Conservation (phyloP, 495 filamentous ascomycete species). For the Penicillium flavigenum region DNA sequence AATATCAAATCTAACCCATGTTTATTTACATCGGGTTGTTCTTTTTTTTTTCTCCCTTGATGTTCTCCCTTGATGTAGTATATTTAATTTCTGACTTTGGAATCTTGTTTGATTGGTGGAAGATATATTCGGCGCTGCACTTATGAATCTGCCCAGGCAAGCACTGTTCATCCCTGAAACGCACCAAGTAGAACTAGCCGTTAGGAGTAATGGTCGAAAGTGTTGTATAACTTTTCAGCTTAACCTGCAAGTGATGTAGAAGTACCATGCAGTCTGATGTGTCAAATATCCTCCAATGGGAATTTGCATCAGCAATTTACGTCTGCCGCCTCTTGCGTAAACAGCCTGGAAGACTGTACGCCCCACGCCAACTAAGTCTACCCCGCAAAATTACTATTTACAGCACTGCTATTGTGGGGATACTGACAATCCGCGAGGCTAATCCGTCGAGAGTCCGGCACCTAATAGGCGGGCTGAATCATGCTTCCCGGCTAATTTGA, state of each 20-base stretch:
- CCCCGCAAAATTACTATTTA: constrained; percentile 6
- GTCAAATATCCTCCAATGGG: constrained; percentile 3
- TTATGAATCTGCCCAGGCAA: too few relatives aligned
- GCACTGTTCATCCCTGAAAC: too few relatives aligned
- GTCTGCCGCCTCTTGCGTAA: not conserved
- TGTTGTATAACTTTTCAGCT: too few relatives aligned
- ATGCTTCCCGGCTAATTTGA: not conserved
- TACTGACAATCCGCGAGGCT: not conserved
- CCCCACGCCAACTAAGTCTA: not conserved
- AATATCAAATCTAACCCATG: too few relatives aligned
- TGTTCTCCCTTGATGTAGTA: too few relatives aligned
- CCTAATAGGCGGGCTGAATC: constrained; percentile 3
- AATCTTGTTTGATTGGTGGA: too few relatives aligned
- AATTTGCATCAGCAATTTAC: not conserved
- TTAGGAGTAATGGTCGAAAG: too few relatives aligned
- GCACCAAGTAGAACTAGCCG: too few relatives aligned
- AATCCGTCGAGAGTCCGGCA: not conserved
- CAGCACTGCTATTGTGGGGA: not conserved
- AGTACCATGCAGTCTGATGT: not conserved
- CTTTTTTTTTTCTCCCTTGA: too few relatives aligned
- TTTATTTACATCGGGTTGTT: too few relatives aligned
- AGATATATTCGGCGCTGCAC: too few relatives aligned
- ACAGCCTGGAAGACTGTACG: not conserved
- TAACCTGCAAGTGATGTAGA: not conserved
- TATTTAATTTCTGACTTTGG: too few relatives aligned